Percentiles rank a stretch among this genome's conserved stretches.
phyloP scores from a whole-genome alignment of 2,329 filamentous ascomycete genomes.

The Xylaria sp. region DNA sequence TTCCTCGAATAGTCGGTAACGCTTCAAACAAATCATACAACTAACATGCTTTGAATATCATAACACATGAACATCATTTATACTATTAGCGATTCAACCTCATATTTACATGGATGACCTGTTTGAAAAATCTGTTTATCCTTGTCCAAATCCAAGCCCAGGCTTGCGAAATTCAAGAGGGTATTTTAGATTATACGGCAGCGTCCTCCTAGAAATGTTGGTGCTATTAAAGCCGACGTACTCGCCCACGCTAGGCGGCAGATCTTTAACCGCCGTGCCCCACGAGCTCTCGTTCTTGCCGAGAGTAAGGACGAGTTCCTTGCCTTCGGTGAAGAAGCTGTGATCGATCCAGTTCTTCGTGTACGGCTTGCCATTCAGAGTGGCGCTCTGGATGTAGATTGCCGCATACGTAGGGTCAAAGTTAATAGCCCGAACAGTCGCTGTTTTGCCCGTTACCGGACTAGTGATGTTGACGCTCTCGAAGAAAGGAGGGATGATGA shows the following conservation, averaged over 20 bases:
- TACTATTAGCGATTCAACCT: slow-evolving; percentile 19
- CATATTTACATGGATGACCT: slow-evolving; percentile 19
- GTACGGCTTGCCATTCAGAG: slow-evolving; percentile 67
- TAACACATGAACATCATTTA: slow-evolving; percentile 16
- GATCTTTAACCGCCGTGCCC: slow-evolving; percentile 67
- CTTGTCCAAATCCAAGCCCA: slow-evolving; percentile 24
- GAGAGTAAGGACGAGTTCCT: slow-evolving; percentile 69
- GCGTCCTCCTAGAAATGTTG: not conserved
- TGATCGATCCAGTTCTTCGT: slow-evolving; percentile 75
- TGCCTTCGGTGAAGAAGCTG: slow-evolving; percentile 73
- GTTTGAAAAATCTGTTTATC: not conserved
- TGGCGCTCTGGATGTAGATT: slow-evolving; percentile 74
- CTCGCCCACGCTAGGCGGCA: slow-evolving; percentile 67
- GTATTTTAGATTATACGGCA: slow-evolving; percentile 20
- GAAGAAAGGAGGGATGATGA: slow-evolving; percentile 77
- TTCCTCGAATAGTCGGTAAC: not conserved
- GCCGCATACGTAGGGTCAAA: slow-evolving; percentile 68
- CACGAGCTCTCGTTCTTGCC: slow-evolving; percentile 70
- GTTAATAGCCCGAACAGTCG: slow-evolving; percentile 67
- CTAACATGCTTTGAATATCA: not conserved
- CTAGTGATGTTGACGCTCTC: slow-evolving; percentile 67
- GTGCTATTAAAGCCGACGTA: slow-evolving; percentile 49
- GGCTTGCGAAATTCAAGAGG: slow-evolving; percentile 13
- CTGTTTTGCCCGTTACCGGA: slow-evolving; percentile 66
- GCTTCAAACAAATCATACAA: not conserved